Percentiles rank a stretch among this genome's conserved stretches.
phyloP scores from a whole-genome alignment of 345 rosid genomes.

The Crucihimalaya himalaica region DNA sequence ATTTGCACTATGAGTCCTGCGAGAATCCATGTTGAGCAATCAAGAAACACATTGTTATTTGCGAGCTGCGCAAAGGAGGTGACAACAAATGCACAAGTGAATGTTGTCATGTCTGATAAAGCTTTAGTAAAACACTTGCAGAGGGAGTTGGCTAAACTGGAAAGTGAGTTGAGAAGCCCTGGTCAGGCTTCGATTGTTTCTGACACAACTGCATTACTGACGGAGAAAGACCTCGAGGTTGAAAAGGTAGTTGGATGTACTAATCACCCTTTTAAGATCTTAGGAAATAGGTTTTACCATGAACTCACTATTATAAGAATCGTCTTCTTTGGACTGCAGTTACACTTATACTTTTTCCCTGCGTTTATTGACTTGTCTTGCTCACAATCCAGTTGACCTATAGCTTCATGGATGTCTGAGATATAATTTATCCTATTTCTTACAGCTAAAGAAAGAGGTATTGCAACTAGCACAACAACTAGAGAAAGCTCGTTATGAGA shows the following conservation, averaged over 20 bases:
- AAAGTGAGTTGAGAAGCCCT: conserved; percentile 61
- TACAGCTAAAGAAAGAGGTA: conserved; percentile 67
- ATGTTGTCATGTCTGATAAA: conserved; percentile 85
- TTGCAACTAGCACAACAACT: conserved; percentile 51
- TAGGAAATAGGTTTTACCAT: conserved; percentile 7
- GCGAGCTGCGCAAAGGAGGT: conserved; percentile 96
- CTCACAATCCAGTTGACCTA: conserved; percentile 7
- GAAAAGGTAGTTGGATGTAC: conserved; percentile 54
- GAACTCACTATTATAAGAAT: neutral
- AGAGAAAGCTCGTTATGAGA: conserved; percentile 55
- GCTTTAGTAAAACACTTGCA: conserved; percentile 82
- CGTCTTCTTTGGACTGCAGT: conserved; percentile 13
- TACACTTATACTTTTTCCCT: conserved; percentile 1
- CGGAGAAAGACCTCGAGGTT: conserved; percentile 73
- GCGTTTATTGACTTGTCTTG: conserved; percentile 16
- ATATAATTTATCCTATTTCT: neutral
- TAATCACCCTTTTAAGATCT: conserved; percentile 19
- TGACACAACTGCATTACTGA: conserved; percentile 49
- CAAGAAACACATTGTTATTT: conserved; percentile 86
- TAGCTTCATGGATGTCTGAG: conserved; percentile 17
- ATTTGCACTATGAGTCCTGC: conserved; percentile 96
- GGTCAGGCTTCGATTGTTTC: conserved; percentile 40
- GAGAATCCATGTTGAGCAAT: conserved; percentile 83
- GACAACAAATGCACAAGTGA: conserved; percentile 83
- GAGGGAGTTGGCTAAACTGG: conserved; percentile 84